Conservation (phyloP, 1,284 basidiomycete genomes). For the Pulchroboletus neoregius region DNA sequence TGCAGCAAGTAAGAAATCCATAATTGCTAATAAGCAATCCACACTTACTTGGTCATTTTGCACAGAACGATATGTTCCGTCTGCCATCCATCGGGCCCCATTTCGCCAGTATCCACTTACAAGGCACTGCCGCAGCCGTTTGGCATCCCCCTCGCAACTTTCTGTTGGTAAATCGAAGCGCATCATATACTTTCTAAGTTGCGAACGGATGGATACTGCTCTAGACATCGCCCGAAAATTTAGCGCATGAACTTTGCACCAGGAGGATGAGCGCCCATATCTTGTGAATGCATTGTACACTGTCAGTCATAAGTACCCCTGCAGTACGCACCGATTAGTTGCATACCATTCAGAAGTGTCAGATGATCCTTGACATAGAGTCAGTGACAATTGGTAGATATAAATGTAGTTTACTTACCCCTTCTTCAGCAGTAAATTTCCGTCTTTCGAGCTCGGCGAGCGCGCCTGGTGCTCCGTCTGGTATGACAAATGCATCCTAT, state of each 20-base stretch:
- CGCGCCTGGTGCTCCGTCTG: constrained; percentile 79
- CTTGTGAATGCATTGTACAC: constrained; percentile 90
- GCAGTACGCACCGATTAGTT: background rate
- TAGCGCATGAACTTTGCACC: constrained; percentile 90
- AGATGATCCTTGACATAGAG: constrained; percentile 71
- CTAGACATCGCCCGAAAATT: constrained; percentile 92
- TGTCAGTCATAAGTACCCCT: constrained; percentile 32
- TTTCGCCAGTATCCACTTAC: constrained; percentile 94
- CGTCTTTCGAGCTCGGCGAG: constrained; percentile 85
- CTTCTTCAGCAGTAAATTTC: constrained; percentile 97
- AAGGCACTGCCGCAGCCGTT: constrained; percentile 77
- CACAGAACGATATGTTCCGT: constrained; percentile 86
- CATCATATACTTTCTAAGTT: constrained; percentile 89
- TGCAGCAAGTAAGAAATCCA: constrained; percentile 33
- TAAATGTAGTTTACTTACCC: constrained; percentile 47
- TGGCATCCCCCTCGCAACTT: constrained; percentile 83
- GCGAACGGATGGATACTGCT: constrained; percentile 86
- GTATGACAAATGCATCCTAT: constrained; percentile 84
- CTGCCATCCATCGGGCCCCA: constrained; percentile 82
- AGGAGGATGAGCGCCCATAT: constrained; percentile 79
- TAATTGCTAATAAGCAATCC: background rate
- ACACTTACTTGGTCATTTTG: constrained; percentile 71
- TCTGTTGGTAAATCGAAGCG: constrained; percentile 76
- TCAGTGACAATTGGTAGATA: constrained; percentile 7
- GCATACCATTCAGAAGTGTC: constrained; percentile 82